Percentiles rank a stretch among this genome's conserved stretches.
These are phyloP conservation scores for Neurospora discreta DNA, from an alignment of 495 filamentous ascomycete species.

Conservation along the genomic window DNA sequence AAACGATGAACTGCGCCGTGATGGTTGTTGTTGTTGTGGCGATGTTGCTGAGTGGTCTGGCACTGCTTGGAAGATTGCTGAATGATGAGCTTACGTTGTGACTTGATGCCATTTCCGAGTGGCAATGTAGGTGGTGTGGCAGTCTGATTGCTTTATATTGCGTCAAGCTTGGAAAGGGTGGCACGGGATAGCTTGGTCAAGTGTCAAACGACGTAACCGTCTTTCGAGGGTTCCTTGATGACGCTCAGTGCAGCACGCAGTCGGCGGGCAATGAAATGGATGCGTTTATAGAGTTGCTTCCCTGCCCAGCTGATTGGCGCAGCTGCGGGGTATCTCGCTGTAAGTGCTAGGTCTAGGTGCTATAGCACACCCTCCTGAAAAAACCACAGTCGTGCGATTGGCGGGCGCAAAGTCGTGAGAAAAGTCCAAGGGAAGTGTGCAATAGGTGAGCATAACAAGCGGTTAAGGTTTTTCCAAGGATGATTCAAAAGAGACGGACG, in stretches of 20 bases:
- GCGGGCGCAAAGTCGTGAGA: background rate
- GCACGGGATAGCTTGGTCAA: background rate
- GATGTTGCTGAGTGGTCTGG: background rate
- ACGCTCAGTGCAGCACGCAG: background rate
- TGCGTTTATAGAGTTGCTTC: background rate
- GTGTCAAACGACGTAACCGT: background rate
- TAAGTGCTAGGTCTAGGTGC: background rate
- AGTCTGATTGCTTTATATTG: background rate
- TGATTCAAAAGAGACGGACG: background rate
- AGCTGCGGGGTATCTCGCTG: background rate
- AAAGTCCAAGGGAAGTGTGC: background rate
- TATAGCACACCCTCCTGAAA: background rate
- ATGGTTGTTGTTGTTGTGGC: background rate
- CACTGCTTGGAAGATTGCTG: background rate
- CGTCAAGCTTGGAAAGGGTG: background rate
- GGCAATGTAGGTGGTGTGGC: background rate
- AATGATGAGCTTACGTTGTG: constrained; percentile 33
- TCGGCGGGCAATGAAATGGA: background rate
- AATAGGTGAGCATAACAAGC: background rate
- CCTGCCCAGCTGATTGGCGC: background rate
- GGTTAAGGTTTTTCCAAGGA: background rate
- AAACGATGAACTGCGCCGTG: background rate
- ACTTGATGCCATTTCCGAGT: constrained; percentile 31
- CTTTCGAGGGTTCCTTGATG: background rate
- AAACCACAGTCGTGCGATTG: background rate